Base-by-base conservation (phyloP, 805 yeast genomes). In the Kuraishia borneana region DNA sequence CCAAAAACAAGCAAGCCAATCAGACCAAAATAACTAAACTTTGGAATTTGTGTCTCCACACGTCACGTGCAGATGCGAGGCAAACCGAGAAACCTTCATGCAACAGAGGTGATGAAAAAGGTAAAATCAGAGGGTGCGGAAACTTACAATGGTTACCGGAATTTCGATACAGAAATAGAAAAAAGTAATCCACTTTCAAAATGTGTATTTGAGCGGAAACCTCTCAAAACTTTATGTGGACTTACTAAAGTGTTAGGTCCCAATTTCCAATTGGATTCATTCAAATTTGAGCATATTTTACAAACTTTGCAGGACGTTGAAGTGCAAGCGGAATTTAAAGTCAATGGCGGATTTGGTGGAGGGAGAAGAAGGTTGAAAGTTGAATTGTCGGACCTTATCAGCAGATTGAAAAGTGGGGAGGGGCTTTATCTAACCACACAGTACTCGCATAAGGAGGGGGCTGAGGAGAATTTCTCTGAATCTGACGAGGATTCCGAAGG, bases 401-500 rank as follows among this genome's bases (percentile, higher is more conserved):
- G 52, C 1, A 58, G 53, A 39, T 43, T 76, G 19, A 36, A 48
- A 20, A 30, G 44, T 3, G 75, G 71, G 1, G 63, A 54, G 20
- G 52, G 60, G 0, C 61, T 68, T 37, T 80, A 81, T 42, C 56
- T 80, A 48, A 81, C 88, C 1, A 81, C 88, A 0, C 88, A 81
- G 42, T 81, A 81, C 45, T 56, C 42, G 3, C 76, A 68, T 32
- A 68, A 68, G 38, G 66, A 58, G 19, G 40, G 35, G 14, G 26
- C 26, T 10, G 31, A 22, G 22, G 50, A 39, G 12, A 21, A 30
- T 14, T 46, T 50, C 18, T 61, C 70, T 2, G 65, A 63, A 22
- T 14, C 19, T 26, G 42, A 49, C 6, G 65, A 53, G 2, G 65
- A 63, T 25, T 14, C 19, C 26, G 42, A 49, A 6, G 65, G 54